Conservation (phyloP, 208 protist genomes). For the Polymyxa betae region DNA sequence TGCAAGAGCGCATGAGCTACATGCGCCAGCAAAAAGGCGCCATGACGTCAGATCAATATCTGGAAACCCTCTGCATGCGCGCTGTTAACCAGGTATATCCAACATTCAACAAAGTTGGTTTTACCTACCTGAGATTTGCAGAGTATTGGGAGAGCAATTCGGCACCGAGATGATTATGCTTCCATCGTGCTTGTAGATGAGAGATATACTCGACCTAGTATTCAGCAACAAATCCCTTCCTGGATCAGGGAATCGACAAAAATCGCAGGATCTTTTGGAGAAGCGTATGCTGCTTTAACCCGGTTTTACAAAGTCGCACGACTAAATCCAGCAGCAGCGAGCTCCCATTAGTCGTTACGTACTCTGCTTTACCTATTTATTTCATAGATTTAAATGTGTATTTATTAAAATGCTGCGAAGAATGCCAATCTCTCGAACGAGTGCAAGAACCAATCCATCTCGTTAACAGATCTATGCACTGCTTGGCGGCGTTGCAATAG, state of each 20-base stretch:
- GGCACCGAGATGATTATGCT: constrained; percentile 55
- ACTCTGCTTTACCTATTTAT: neutral
- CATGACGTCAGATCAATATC: neutral
- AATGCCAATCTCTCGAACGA: too few relatives aligned
- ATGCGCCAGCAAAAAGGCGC: neutral
- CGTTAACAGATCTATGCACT: too few relatives aligned
- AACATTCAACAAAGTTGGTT: neutral
- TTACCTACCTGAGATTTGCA: neutral
- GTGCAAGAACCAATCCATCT: too few relatives aligned
- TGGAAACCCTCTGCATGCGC: constrained; percentile 45
- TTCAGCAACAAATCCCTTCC: neutral
- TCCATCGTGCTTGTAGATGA: constrained; percentile 51
- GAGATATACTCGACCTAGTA: constrained; percentile 14
- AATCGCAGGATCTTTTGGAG: neutral
- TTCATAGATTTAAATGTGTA: neutral
- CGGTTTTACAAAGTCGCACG: neutral
- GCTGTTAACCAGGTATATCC: constrained; percentile 53
- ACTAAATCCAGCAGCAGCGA: neutral
- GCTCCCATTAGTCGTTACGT: neutral
- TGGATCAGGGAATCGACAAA: neutral
- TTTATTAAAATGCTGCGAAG: neutral
- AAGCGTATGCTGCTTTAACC: constrained; percentile 17
- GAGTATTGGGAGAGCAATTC: constrained; percentile 51
- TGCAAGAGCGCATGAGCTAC: constrained; percentile 51
- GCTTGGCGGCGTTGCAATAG: too few relatives aligned